These are phyloP conservation scores for Rhazya stricta DNA, from an alignment of 257 asterid species.

Conservation along the genomic window DNA sequence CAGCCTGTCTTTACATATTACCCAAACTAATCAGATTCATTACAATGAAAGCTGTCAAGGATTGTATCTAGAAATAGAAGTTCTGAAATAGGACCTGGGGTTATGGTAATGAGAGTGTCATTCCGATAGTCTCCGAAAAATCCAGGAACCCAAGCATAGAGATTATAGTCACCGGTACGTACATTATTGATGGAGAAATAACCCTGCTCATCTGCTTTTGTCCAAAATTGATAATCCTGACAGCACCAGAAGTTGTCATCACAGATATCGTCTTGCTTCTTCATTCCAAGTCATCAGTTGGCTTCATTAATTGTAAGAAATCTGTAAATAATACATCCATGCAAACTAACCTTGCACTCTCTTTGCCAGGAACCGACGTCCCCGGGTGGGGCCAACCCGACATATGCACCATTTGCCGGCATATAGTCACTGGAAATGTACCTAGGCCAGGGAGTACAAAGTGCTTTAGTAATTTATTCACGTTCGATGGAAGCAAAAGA, in stretches of 20 bases:
- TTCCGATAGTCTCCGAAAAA: constrained; percentile 56
- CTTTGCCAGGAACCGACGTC: constrained; percentile 74
- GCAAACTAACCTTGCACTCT: constrained; percentile 64
- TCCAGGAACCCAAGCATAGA: constrained; percentile 71
- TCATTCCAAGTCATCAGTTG: neutral
- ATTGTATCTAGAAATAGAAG: neutral
- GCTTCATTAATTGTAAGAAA: neutral
- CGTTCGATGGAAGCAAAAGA: neutral
- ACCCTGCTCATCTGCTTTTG: constrained; percentile 44
- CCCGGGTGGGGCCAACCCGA: constrained; percentile 70
- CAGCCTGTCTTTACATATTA: constrained; percentile 32
- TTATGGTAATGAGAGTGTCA: constrained; percentile 33
- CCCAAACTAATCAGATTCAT: neutral
- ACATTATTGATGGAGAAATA: constrained; percentile 46
- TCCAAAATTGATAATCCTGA: constrained; percentile 79
- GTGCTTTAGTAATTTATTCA: neutral
- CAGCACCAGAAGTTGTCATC: neutral
- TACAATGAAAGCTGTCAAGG: neutral
- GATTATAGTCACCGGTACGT: constrained; percentile 42
- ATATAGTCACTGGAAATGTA: constrained; percentile 39
- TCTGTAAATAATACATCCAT: neutral
- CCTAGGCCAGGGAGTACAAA: constrained; percentile 28
- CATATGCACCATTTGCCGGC: constrained; percentile 47
- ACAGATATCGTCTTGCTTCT: neutral
- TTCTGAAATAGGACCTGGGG: constrained; percentile 35